A percentile compares a stretch with the other conserved stretches of the same genome.
Conservation (phyloP, 1,139 yeast species). For the Fermentozyma sake region DNA sequence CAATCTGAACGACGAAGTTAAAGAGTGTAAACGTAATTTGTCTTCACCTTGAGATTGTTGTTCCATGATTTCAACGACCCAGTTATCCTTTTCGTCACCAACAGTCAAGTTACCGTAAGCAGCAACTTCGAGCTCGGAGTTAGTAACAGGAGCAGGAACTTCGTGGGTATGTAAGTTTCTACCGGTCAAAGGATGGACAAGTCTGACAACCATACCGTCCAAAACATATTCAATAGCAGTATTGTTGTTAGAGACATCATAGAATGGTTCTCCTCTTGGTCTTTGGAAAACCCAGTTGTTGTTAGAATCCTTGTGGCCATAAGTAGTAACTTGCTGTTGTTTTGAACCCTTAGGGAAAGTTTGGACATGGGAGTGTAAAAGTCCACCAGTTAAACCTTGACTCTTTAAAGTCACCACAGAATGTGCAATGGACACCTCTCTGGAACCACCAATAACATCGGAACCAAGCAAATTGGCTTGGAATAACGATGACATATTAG, state of each 20-base stretch:
- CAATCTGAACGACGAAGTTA: constrained; percentile 82
- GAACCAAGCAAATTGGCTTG: constrained; percentile 89
- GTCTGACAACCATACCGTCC: constrained; percentile 74
- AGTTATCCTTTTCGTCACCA: constrained; percentile 91
- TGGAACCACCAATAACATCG: constrained; percentile 78
- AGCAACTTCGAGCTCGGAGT: constrained; percentile 76
- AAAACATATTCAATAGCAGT: constrained; percentile 55
- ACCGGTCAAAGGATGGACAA: constrained; percentile 77
- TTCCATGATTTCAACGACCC: constrained; percentile 86
- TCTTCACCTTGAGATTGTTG: constrained; percentile 75
- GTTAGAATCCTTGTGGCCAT: constrained; percentile 86
- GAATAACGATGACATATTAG: constrained; percentile 93
- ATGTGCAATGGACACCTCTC: constrained; percentile 77
- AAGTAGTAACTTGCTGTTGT: constrained; percentile 95
- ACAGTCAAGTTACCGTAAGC: constrained; percentile 83
- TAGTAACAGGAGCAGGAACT: constrained; percentile 73
- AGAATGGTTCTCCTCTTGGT: constrained; percentile 55
- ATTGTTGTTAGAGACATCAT: constrained; percentile 46
- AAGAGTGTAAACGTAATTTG: constrained; percentile 67
- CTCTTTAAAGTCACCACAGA: constrained; percentile 79
- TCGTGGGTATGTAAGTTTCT: constrained; percentile 89
- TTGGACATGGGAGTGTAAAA: constrained; percentile 93
- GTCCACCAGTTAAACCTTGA: constrained; percentile 89
- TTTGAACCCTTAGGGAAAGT: constrained; percentile 91
- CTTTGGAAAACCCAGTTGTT: constrained; percentile 88